phyloP scores from a whole-genome alignment of 441 rosid species.

The Brassica hybrid region DNA sequence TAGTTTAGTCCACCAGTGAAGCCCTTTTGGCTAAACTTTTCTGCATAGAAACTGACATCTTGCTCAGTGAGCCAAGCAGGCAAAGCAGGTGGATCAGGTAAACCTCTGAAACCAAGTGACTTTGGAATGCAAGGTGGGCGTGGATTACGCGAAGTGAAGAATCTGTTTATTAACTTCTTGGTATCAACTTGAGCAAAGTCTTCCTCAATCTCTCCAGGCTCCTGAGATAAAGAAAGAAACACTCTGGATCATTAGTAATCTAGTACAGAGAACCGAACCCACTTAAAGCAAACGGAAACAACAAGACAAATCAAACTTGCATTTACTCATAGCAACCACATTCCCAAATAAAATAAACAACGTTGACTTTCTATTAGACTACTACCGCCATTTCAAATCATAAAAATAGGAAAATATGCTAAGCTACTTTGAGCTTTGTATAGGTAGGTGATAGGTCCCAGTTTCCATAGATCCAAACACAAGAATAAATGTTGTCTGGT shows the following conservation, averaged over 20 bases:
- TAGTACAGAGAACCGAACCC: background rate
- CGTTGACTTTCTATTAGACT: slow-evolving; percentile 18
- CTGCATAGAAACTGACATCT: slow-evolving; percentile 58
- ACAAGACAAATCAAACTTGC: slow-evolving; percentile 12
- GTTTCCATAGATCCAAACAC: background rate
- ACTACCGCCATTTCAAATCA: background rate
- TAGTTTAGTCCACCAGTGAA: slow-evolving; percentile 77
- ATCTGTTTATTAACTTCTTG: slow-evolving; percentile 46
- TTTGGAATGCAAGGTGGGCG: slow-evolving; percentile 58
- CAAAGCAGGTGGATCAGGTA: slow-evolving; percentile 49
- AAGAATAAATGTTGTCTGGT: background rate
- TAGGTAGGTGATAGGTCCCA: slow-evolving; percentile 8
- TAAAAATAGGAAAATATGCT: background rate
- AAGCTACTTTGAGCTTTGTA: slow-evolving; percentile 1
- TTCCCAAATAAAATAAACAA: slow-evolving; percentile 4
- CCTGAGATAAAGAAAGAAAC: slow-evolving; percentile 35
- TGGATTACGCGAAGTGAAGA: slow-evolving; percentile 51
- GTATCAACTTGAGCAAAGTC: slow-evolving; percentile 64
- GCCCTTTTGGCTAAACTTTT: slow-evolving; percentile 59
- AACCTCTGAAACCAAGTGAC: slow-evolving; percentile 53
- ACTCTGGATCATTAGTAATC: background rate
- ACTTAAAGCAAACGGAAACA: slow-evolving; percentile 6
- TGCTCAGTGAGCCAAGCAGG: slow-evolving; percentile 70
- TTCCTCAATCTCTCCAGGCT: slow-evolving; percentile 63
- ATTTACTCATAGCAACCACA: slow-evolving; percentile 13